Percentiles rank a stretch among this genome's conserved stretches.
Conservation (phyloP, 352 stramenopile species). For the Pythium scleroteichum region DNA sequence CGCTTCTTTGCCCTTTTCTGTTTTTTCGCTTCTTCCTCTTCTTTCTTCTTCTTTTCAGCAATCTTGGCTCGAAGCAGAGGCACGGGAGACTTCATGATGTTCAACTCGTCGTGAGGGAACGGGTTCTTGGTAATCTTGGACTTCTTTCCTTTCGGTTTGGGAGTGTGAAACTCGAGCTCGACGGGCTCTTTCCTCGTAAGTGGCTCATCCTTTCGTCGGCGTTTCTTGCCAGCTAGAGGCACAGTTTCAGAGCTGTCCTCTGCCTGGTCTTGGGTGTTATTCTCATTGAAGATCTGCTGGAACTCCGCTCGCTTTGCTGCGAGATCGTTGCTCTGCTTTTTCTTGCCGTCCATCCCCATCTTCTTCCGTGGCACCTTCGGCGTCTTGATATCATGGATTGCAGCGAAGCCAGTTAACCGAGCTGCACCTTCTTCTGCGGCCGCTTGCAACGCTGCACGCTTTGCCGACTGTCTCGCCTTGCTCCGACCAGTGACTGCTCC, state of each 20-base stretch:
- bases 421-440: slow-evolving; percentile 8
- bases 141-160: slow-evolving; percentile 22
- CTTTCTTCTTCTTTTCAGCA: slow-evolving; percentile 17
- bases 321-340: slow-evolving; percentile 32
- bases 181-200: background rate
- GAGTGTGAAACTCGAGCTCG: slow-evolving; percentile 17
- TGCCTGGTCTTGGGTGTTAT: background rate
- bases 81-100: slow-evolving; percentile 31
- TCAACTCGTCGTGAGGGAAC: slow-evolving; percentile 29
- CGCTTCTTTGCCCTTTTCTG: slow-evolving; percentile 19
- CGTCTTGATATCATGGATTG: slow-evolving; percentile 62
- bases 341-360: slow-evolving; percentile 37
- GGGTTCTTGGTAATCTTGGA: slow-evolving; percentile 8
- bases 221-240: slow-evolving; percentile 12
- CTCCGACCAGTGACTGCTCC: slow-evolving; percentile 14
- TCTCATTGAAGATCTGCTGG: slow-evolving; percentile 38
- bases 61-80: slow-evolving; percentile 21
- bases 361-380: slow-evolving; percentile 69
- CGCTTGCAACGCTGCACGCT: slow-evolving; percentile 14
- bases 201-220: slow-evolving; percentile 7
- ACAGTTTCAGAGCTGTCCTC: background rate
- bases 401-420: slow-evolving; percentile 11
- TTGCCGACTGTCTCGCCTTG: slow-evolving; percentile 18
- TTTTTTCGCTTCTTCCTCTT: slow-evolving; percentile 6
- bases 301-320: slow-evolving; percentile 51